These are phyloP conservation scores for Rhododendron mucronatum DNA, from an alignment of 148 eudicot genomes.

Conservation along the genomic window DNA sequence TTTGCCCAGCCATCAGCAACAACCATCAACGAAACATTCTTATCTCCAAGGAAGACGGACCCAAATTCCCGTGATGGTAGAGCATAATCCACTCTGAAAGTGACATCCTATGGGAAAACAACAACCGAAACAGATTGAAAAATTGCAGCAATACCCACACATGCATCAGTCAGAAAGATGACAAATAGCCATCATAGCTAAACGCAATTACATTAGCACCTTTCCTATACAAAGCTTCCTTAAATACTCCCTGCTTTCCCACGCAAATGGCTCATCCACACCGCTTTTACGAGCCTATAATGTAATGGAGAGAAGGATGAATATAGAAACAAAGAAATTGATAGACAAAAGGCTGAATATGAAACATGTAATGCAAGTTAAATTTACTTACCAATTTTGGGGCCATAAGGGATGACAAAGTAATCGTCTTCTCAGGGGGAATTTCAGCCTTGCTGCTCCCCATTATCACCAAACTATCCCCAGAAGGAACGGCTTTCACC, in stretches of 20 bases:
- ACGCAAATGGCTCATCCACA: slow-evolving; percentile 91
- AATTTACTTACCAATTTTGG: slow-evolving; percentile 64
- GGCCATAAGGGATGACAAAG: slow-evolving; percentile 71
- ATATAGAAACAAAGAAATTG: not conserved
- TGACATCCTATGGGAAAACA: slow-evolving; percentile 54
- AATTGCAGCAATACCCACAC: not conserved
- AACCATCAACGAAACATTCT: slow-evolving; percentile 60
- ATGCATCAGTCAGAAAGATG: not conserved
- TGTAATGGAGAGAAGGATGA: not conserved
- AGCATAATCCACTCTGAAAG: slow-evolving; percentile 70
- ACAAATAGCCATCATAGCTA: not conserved
- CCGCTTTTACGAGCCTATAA: slow-evolving; percentile 84
- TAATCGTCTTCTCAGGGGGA: slow-evolving; percentile 82
- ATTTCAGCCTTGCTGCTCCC: slow-evolving; percentile 56
- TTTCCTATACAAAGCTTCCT: slow-evolving; percentile 92
- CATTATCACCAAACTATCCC: slow-evolving; percentile 86
- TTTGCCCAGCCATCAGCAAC: slow-evolving; percentile 96
- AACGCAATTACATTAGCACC: slow-evolving; percentile 32
- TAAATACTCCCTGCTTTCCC: slow-evolving; percentile 92
- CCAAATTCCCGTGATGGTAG: slow-evolving; percentile 76
- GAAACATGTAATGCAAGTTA: slow-evolving; percentile 2
- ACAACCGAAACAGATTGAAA: not conserved
- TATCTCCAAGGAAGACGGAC: slow-evolving; percentile 57
- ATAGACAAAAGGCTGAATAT: not conserved
- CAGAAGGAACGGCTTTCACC: slow-evolving; percentile 95